A percentile compares a stretch with the other conserved stretches of the same genome.
Conservation (phyloP, 179 eudicot genomes). For the Silene coronaria region DNA sequence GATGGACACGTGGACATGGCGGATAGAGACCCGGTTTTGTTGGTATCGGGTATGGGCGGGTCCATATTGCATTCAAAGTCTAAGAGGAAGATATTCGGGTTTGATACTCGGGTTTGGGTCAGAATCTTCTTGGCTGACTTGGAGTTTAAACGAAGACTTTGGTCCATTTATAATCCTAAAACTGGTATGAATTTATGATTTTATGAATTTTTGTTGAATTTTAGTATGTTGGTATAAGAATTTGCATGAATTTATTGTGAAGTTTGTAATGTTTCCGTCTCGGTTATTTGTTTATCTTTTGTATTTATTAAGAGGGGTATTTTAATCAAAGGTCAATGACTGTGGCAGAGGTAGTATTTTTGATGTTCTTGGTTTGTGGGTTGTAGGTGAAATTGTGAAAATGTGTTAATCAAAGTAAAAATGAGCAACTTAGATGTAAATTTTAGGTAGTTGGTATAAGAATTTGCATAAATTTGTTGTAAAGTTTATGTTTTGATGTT, state of each 20-base stretch:
- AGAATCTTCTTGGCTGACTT: slow-evolving; percentile 72
- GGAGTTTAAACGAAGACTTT: slow-evolving; percentile 64
- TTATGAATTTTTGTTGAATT: not conserved
- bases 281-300: too few species aligned
- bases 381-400: too few species aligned
- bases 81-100: slow-evolving; percentile 47
- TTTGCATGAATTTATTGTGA: not conserved
- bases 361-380: too few species aligned
- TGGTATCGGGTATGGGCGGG: slow-evolving; percentile 77
- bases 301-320: too few species aligned
- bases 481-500: slow-evolving; percentile 2
- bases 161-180: slow-evolving; percentile 67
- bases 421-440: too few species aligned
- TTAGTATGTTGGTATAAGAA: not conserved
- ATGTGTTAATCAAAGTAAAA: too few species aligned
- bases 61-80: slow-evolving; percentile 61
- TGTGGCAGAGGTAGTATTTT: too few species aligned
- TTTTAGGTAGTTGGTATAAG: not conserved
- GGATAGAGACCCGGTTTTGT: slow-evolving; percentile 67
- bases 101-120: slow-evolving; percentile 80
- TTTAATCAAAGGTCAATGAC: too few species aligned
- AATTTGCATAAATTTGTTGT: not conserved
- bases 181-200: slow-evolving; percentile 38
- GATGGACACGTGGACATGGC: slow-evolving; percentile 28
- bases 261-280: slow-evolving; percentile 13